Evolutionary conservation across 352 stramenopile species (phyloP).

Genomic region (Phytopythium cucurbitacearum): DNA sequence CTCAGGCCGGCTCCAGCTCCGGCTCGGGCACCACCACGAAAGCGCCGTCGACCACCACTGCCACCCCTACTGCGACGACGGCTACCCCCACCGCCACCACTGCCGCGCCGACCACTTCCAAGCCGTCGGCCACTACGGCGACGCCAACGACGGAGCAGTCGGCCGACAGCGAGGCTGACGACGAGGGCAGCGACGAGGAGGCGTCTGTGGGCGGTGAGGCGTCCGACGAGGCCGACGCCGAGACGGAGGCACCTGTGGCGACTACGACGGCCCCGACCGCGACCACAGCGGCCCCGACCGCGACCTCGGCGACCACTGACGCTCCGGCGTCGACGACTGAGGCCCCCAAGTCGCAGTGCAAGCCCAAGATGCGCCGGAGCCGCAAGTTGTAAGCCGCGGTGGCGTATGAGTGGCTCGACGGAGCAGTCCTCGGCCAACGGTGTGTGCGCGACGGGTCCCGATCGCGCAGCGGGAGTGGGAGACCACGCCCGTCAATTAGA

Average conservation of each 20-base stretch:
- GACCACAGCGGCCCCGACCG: background rate
- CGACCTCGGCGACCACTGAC: background rate
- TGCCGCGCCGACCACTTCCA: conserved; percentile 1
- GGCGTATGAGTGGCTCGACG: too few species aligned
- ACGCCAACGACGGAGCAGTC: conserved; percentile 1
- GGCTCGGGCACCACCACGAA: conserved; percentile 3
- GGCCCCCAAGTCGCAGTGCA: conserved; percentile 6
- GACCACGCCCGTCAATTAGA: too few species aligned
- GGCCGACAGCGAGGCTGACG: background rate
- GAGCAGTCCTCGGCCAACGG: too few species aligned
- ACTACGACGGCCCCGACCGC: background rate
- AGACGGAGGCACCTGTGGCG: background rate
- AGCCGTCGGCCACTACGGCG: background rate
- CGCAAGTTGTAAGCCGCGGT: background rate
- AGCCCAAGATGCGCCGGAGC: conserved; percentile 7
- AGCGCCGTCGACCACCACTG: background rate
- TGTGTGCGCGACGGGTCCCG: too few species aligned
- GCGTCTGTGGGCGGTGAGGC: background rate
- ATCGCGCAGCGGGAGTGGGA: too few species aligned
- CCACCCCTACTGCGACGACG: background rate
- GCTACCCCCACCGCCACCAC: background rate
- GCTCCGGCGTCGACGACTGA: background rate
- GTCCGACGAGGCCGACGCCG: background rate
- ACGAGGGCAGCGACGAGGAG: background rate
- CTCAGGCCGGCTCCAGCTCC: conserved; percentile 14